Percentiles rank a stretch among this genome's conserved stretches.
Evolutionary conservation across 805 yeast species (phyloP).

Genomic region (Hanseniaspora valbyensis): DNA sequence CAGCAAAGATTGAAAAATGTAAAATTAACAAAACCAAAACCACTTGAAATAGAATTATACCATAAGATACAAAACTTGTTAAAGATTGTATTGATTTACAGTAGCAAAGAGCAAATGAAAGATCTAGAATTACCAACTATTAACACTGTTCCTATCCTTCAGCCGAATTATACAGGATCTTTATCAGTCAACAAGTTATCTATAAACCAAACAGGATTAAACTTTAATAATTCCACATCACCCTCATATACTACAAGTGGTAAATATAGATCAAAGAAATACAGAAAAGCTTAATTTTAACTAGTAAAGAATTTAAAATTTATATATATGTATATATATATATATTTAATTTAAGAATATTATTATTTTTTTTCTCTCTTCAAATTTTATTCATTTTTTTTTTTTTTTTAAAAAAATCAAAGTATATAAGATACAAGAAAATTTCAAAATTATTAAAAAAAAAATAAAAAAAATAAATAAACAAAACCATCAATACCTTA

Average conservation of each 20-base stretch:
- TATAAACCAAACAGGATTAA: conserved; percentile 15
- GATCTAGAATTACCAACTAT: not conserved
- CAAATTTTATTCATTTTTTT: too few relatives aligned
- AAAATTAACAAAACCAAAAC: conserved; percentile 32
- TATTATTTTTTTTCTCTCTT: not conserved
- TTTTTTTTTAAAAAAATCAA: too few relatives aligned
- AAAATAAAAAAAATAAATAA: too few relatives aligned
- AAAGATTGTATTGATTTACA: conserved; percentile 33
- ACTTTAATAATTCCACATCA: not conserved
- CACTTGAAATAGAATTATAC: conserved; percentile 35
- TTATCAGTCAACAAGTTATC: conserved; percentile 47
- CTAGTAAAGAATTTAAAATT: too few relatives aligned
- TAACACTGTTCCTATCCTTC: conserved; percentile 53
- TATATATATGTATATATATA: conserved; percentile 4
- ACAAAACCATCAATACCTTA: not conserved
- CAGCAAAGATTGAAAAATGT: conserved; percentile 31
- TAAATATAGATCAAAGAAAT: conserved; percentile 1
- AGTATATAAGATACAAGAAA: too few relatives aligned
- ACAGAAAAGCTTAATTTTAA: not conserved
- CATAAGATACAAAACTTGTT: conserved; percentile 37
- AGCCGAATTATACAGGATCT: conserved; percentile 64
- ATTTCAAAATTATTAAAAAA: not conserved
- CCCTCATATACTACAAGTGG: not conserved
- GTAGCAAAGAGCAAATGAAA: conserved; percentile 18
- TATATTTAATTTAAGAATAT: not conserved